These are phyloP conservation scores for Durotheca rogersii DNA, from an alignment of 495 filamentous ascomycete species.

Conservation along the genomic window DNA sequence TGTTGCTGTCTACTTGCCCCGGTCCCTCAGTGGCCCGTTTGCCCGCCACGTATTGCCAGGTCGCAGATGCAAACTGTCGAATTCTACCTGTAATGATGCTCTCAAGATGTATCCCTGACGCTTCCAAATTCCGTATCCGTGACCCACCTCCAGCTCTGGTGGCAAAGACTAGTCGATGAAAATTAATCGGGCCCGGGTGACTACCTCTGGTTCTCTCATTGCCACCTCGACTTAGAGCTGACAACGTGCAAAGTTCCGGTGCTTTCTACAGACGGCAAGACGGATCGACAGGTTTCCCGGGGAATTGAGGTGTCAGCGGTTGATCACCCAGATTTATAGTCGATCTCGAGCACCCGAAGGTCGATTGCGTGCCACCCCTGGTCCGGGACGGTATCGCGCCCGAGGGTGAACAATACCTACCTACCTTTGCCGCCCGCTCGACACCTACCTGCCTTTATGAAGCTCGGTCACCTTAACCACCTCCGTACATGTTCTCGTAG, in stretches of 20 bases:
- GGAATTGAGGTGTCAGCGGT: slow-evolving; percentile 1
- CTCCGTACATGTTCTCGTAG: too few relatives aligned
- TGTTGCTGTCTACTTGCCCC: slow-evolving; percentile 10
- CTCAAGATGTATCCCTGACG: slow-evolving; percentile 16
- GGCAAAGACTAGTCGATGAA: slow-evolving; percentile 5
- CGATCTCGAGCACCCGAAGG: background rate
- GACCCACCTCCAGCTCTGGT: slow-evolving; percentile 24
- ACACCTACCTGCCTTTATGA: too few relatives aligned
- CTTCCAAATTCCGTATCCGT: slow-evolving; percentile 6
- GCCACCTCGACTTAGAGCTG: background rate
- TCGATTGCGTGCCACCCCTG: slow-evolving; percentile 8
- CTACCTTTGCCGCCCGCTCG: too few relatives aligned
- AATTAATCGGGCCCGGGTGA: slow-evolving; percentile 23
- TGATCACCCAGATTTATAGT: background rate
- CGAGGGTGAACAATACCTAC: slow-evolving; percentile 10
- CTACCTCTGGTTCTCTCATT: slow-evolving; percentile 15
- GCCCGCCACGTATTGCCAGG: slow-evolving; percentile 23
- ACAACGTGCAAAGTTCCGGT: slow-evolving; percentile 1
- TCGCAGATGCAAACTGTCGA: slow-evolving; percentile 18
- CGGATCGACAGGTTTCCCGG: too few relatives aligned
- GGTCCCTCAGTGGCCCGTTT: slow-evolving; percentile 13
- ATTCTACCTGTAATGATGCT: slow-evolving; percentile 11
- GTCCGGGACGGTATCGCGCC: slow-evolving; percentile 2
- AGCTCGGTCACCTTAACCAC: too few relatives aligned
- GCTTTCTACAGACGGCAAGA: too few relatives aligned